A percentile compares a stretch with the other conserved stretches of the same genome.
Conservation (phyloP, 495 filamentous ascomycete species). For the Aspergillus campestris region DNA sequence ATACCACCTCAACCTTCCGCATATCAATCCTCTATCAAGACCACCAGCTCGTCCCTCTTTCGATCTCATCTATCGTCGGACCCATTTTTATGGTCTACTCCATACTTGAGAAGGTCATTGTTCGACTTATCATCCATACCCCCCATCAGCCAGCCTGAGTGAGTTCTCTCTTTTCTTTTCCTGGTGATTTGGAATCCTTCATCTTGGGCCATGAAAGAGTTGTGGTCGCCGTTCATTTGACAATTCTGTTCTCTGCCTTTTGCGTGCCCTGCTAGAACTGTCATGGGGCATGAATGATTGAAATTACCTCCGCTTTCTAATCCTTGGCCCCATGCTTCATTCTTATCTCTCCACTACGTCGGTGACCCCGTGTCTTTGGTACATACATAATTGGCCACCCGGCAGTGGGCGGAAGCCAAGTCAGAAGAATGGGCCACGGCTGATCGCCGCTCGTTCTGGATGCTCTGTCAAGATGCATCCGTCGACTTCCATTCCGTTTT, state of each 20-base stretch:
- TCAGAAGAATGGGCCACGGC: not conserved
- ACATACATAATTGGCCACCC: slow-evolving; percentile 1
- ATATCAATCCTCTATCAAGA: too few species aligned
- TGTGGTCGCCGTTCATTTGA: not conserved
- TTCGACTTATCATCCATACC: not conserved
- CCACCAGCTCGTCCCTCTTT: too few species aligned
- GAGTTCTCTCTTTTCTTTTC: not conserved
- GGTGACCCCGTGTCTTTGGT: too few species aligned
- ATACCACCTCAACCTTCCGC: too few species aligned
- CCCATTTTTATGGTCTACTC: too few species aligned
- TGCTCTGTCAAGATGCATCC: slow-evolving; percentile 13
- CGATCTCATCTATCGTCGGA: too few species aligned
- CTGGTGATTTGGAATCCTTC: not conserved
- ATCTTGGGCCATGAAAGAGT: not conserved
- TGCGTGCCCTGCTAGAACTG: not conserved
- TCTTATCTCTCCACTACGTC: not conserved
- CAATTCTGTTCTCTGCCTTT: not conserved
- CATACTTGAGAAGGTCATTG: too few species aligned
- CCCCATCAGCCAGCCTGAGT: not conserved
- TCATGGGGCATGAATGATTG: not conserved
- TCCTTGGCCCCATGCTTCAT: not conserved
- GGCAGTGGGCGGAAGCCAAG: slow-evolving; percentile 14
- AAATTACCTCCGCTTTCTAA: not conserved
- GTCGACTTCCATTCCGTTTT: slow-evolving; percentile 10
- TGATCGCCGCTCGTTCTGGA: slow-evolving; percentile 1